These are phyloP conservation scores for Terana coerulea DNA, from an alignment of 768 basidiomycete species.

Conservation along the genomic window DNA sequence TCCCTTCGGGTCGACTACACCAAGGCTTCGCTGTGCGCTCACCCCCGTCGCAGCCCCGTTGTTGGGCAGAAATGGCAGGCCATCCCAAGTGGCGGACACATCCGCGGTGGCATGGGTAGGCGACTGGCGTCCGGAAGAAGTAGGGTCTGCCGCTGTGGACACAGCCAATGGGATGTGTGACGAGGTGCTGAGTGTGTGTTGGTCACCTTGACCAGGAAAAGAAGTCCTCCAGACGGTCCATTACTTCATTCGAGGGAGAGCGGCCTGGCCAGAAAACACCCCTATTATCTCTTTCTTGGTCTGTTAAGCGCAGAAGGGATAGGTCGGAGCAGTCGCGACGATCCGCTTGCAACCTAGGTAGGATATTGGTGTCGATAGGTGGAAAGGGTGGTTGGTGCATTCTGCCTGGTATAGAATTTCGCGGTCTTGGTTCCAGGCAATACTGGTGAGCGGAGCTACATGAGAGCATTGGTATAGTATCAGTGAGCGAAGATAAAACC, in stretches of 20 bases:
- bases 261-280: conserved; percentile 85
- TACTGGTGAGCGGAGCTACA: no score
- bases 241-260: conserved; percentile 88
- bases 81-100: conserved; percentile 61
- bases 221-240: conserved; percentile 88
- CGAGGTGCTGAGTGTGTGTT: conserved; percentile 86
- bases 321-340: no score
- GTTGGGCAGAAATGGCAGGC: no score
- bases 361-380: no score
- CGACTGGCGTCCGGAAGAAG: conserved; percentile 66
- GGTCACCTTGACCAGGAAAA: conserved; percentile 97
- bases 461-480: no score
- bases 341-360: no score
- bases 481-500: no score
- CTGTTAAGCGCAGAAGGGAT: no score
- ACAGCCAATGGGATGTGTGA: conserved; percentile 80
- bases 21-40: conserved; percentile 93
- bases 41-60: conserved; percentile 47
- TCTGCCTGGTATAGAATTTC: no score
- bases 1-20: conserved; percentile 91
- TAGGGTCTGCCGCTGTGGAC: conserved; percentile 45
- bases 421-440: no score
- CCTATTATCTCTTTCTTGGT: no score
- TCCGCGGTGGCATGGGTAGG: conserved; percentile 80
- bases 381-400: no score